These are phyloP conservation scores for Penicillium olsonii DNA, from an alignment of 2,329 filamentous ascomycete species.

Conservation along the genomic window DNA sequence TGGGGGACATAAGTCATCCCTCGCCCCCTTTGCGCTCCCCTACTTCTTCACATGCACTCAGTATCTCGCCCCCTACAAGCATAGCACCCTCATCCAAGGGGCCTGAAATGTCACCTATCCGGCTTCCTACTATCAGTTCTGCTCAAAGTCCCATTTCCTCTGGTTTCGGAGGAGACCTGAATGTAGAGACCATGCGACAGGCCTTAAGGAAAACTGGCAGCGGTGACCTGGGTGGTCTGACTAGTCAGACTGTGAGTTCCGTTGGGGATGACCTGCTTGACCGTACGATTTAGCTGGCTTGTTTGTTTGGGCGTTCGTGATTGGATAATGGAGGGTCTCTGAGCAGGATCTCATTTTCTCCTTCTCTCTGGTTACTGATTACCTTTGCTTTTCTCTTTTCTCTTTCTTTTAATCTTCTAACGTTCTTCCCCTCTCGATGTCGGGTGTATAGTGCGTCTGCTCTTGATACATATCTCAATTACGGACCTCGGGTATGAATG, in stretches of 20 bases:
- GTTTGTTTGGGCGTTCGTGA: not conserved
- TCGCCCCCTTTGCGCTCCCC: slow-evolving; percentile 80
- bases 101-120: slow-evolving; percentile 67
- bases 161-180: slow-evolving; percentile 66
- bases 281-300: slow-evolving; percentile 23
- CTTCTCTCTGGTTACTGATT: no score
- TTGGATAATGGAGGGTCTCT: not conserved
- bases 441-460: no score
- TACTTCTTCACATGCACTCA: slow-evolving; percentile 68
- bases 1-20: slow-evolving; percentile 58
- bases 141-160: slow-evolving; percentile 54
- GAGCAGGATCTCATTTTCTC: slow-evolving; percentile 14
- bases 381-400: not conserved
- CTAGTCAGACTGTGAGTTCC: slow-evolving; percentile 34
- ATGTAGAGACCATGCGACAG: slow-evolving; percentile 92
- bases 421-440: no score
- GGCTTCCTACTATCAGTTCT: slow-evolving; percentile 61
- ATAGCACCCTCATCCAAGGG: slow-evolving; percentile 74
- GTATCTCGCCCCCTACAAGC: slow-evolving; percentile 74
- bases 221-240: slow-evolving; percentile 65
- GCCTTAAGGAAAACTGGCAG: slow-evolving; percentile 83
- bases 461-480: no score
- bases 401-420: no score
- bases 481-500: no score
- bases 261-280: slow-evolving; percentile 36